These are phyloP conservation scores for Fusarium verrucosum DNA, from an alignment of 2,329 filamentous ascomycete genomes.

Conservation along the genomic window DNA sequence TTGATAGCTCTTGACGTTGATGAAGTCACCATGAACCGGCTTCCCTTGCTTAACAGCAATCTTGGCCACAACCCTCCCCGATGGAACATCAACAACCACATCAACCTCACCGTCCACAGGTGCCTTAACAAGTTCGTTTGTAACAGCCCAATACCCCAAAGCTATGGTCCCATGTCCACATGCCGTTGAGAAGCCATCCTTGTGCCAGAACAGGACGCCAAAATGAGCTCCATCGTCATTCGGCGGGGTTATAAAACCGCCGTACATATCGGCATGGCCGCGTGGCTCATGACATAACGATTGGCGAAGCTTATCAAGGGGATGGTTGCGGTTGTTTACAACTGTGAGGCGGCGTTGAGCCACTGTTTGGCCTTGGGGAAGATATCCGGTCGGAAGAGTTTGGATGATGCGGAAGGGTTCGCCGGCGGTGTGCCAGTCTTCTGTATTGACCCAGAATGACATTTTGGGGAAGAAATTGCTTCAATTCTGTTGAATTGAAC, in stretches of 20 bases:
- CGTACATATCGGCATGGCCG: conserved; percentile 41
- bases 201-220: conserved; percentile 45
- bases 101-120: conserved; percentile 9
- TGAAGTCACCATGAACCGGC: conserved; percentile 22
- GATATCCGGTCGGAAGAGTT: conserved; percentile 3
- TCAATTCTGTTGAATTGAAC: too few relatives aligned
- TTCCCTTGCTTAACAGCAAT: background rate
- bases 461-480: background rate
- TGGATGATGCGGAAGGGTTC: conserved; percentile 42
- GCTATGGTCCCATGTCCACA: conserved; percentile 44
- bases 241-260: conserved; percentile 39
- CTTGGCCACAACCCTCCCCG: conserved; percentile 17
- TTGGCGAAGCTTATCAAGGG: conserved; percentile 23
- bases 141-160: conserved; percentile 41
- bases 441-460: conserved; percentile 38
- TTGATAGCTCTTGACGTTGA: conserved; percentile 35
- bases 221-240: conserved; percentile 37
- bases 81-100: conserved; percentile 33
- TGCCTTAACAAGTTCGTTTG: background rate
- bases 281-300: conserved; percentile 32
- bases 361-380: conserved; percentile 10
- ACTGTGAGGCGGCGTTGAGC: conserved; percentile 12
- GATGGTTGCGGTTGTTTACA: background rate
- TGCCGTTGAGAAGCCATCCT: conserved; percentile 44
- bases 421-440: conserved; percentile 44